Evolutionary conservation across 164 flowering plant species (phyloP).

Genomic region (Stephania cephalantha): DNA sequence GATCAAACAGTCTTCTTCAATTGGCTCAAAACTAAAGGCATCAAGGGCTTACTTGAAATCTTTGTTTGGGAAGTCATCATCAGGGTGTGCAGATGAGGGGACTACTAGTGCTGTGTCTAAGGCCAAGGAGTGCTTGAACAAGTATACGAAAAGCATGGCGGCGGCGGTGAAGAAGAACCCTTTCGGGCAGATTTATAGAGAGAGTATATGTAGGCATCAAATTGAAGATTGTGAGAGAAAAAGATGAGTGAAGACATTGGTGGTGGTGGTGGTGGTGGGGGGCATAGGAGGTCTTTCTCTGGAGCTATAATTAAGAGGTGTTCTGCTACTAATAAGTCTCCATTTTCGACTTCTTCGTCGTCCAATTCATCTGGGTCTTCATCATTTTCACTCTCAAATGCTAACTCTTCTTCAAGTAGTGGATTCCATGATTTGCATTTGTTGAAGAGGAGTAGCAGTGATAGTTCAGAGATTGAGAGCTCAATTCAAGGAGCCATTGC

Average conservation of each 20-base stretch:
- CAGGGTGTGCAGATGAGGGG: slow-evolving; percentile 43
- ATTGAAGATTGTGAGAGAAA: slow-evolving; percentile 23
- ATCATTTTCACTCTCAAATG: slow-evolving; percentile 29
- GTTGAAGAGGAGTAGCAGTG: slow-evolving; percentile 58
- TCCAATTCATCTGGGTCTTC: slow-evolving; percentile 27
- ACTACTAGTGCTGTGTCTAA: slow-evolving; percentile 23
- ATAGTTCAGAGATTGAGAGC: slow-evolving; percentile 29
- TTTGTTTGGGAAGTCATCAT: slow-evolving; percentile 37
- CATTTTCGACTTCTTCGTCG: slow-evolving; percentile 40
- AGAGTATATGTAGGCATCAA: slow-evolving; percentile 10
- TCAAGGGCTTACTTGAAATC: slow-evolving; percentile 60
- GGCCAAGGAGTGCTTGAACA: slow-evolving; percentile 29
- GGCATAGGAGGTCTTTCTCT: slow-evolving; percentile 59
- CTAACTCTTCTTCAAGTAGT: slow-evolving; percentile 17
- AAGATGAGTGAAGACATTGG: slow-evolving; percentile 26
- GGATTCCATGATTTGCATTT: slow-evolving; percentile 30
- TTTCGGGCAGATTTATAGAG: slow-evolving; percentile 33
- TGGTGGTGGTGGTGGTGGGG: slow-evolving; percentile 15
- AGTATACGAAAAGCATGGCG: slow-evolving; percentile 26
- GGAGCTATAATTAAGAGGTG: slow-evolving; percentile 40
- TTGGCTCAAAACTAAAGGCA: slow-evolving; percentile 53
- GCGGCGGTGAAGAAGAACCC: slow-evolving; percentile 31
- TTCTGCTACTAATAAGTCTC: slow-evolving; percentile 35
- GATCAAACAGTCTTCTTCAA: slow-evolving; percentile 39
- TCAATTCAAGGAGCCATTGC: slow-evolving; percentile 40